Percentiles rank a stretch among this genome's conserved stretches.
phyloP scores from a whole-genome alignment of 2,329 filamentous ascomycete species.

The Ophiostoma sp. region DNA sequence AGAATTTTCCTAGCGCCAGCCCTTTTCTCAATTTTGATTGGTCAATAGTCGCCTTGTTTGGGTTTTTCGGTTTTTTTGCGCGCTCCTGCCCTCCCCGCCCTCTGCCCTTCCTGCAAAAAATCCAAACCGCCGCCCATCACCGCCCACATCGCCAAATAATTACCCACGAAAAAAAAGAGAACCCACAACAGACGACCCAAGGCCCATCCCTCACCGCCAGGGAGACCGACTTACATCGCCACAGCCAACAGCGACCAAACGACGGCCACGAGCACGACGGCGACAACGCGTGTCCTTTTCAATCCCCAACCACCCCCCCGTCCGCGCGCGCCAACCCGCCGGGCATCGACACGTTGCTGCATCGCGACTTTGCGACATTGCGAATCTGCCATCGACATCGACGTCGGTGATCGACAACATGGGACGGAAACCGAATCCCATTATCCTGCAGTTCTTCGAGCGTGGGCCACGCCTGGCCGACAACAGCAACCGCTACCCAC shows the following conservation, averaged over 20 bases:
- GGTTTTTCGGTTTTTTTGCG: conserved; percentile 17
- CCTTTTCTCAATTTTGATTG: conserved; percentile 18
- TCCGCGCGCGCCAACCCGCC: background rate
- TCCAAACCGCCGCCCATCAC: conserved; percentile 24
- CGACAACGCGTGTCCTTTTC: background rate
- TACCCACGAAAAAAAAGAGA: conserved; percentile 17
- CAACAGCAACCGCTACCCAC: conserved; percentile 84
- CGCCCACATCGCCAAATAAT: conserved; percentile 22
- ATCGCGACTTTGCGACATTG: conserved; percentile 8
- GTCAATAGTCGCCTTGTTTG: conserved; percentile 18
- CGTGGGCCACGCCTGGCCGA: conserved; percentile 81
- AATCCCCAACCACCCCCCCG: background rate
- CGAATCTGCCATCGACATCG: background rate
- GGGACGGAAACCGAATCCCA: conserved; percentile 77
- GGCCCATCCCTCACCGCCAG: conserved; percentile 18
- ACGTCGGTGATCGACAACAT: conserved; percentile 41
- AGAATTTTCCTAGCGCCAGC: conserved; percentile 26
- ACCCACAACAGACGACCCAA: conserved; percentile 19
- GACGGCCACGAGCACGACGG: conserved; percentile 9
- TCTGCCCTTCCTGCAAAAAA: conserved; percentile 19
- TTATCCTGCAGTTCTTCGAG: conserved; percentile 85
- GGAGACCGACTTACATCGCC: conserved; percentile 12
- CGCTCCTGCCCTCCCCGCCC: conserved; percentile 22
- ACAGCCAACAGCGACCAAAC: background rate
- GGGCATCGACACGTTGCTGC: conserved; percentile 6